Base-by-base conservation (phyloP, 2,329 filamentous ascomycete species). In the Curvularia sp. region DNA sequence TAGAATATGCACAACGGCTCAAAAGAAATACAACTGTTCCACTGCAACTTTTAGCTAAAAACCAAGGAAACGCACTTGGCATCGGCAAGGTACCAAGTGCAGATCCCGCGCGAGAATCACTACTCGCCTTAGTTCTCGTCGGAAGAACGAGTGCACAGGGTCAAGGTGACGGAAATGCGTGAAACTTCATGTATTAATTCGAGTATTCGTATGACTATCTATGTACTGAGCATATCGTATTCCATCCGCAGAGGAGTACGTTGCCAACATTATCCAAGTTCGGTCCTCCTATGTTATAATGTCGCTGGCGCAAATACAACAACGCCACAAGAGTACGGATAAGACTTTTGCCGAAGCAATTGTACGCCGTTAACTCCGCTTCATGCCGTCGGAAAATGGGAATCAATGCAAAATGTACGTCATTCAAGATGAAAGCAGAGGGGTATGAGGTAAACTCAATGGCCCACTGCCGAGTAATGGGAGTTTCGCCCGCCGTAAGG, bases 381-480 rank as follows among this genome's bases (percentile, higher is more conserved):
- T 50, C 33, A 59, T 62, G 63, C 63, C 33, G 22, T 51, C 10
- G 8, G 26, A 41, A 13, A 41, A 30, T 30, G 12, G n/a, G 28
- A 51, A 39, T 24, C 22, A 41, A 48, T 57, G 49, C 49, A 58
- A 47, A 55, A 64, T 39, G 26, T 18, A 31, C 26, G 46, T 56
- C 57, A 15, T 42, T 55, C 12, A 22, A 12, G 41, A 43, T 42
- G 42, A 56, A 46, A 50, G n/a, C 33, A 53, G 47, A 18, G 13
- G 46, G 54, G 6, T 5, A 20, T 12, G 10, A n/a, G 6, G 26
- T 18, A 22, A 43, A 44, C 24, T 66, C 53, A 77, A n/a, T 75
- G 69, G 9, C 72, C 73, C 3, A 72, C 63, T 13, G 67, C 69
- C 15, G 74, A 76, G 57, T 77, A 76, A 55, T 77, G 75, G 33